Evolutionary conservation across 176 grass and related monocot species (phyloP).

Genomic region (Oryza nivara): DNA sequence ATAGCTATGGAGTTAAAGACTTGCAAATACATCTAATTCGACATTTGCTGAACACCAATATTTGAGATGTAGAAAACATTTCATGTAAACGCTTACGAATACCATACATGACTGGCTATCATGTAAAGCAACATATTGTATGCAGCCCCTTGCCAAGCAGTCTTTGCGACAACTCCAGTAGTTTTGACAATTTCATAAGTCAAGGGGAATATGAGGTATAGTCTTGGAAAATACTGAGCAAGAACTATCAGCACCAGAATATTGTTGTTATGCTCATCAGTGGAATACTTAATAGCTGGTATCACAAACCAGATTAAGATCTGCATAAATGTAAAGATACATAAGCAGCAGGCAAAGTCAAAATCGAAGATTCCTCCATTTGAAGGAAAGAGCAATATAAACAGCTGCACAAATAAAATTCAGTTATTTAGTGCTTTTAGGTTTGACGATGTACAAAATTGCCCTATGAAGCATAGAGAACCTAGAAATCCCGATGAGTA

Average conservation of each 20-base stretch:
- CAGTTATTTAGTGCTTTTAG: conserved; percentile 21
- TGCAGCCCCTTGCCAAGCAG: conserved; percentile 92
- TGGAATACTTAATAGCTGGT: conserved; percentile 74
- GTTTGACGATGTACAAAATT: not conserved
- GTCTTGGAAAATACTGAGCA: conserved; percentile 87
- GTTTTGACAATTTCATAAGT: conserved; percentile 89
- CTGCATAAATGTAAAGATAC: conserved; percentile 56
- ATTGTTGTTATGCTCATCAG: conserved; percentile 88
- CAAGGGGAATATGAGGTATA: conserved; percentile 98
- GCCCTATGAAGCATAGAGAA: not conserved
- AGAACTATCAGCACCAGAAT: conserved; percentile 89
- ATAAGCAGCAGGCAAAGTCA: conserved; percentile 31
- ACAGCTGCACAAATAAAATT: conserved; percentile 9
- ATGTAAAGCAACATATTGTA: conserved; percentile 95
- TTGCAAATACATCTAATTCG: conserved; percentile 8
- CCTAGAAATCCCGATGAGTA: not conserved
- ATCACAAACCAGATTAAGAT: conserved; percentile 94
- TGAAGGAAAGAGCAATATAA: not conserved
- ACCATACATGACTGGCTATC: conserved; percentile 96
- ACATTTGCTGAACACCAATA: not conserved
- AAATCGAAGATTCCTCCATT: not conserved
- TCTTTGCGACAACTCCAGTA: conserved; percentile 91
- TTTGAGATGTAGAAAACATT: conserved; percentile 1
- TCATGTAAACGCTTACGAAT: conserved; percentile 6
- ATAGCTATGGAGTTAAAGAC: not conserved